These are phyloP conservation scores for Xylaria curta DNA, from an alignment of 495 filamentous ascomycete species.

Conservation along the genomic window DNA sequence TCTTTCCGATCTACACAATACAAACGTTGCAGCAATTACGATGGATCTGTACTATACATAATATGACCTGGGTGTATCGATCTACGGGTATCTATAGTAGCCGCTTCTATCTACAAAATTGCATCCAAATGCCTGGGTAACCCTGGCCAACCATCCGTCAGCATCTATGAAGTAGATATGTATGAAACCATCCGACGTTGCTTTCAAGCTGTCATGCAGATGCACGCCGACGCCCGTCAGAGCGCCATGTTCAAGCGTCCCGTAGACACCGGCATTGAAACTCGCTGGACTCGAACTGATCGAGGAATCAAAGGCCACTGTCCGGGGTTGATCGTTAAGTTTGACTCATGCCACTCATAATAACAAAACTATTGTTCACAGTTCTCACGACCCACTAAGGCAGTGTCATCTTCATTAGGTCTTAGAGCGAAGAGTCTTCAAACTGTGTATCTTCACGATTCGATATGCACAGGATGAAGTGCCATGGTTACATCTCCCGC, in stretches of 20 bases:
- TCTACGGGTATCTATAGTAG: neutral
- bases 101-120: neutral
- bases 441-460: neutral
- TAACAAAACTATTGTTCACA: neutral
- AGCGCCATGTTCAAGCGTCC: conserved; percentile 8
- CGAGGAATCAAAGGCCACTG: neutral
- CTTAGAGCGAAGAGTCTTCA: neutral
- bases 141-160: neutral
- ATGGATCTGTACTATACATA: neutral
- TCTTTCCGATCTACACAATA: neutral
- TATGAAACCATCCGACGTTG: conserved; percentile 5
- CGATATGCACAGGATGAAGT: neutral
- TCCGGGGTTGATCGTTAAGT: neutral
- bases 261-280: neutral
- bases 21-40: neutral
- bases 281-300: neutral
- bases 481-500: conserved; percentile 2
- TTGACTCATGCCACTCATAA: neutral
- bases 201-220: neutral
- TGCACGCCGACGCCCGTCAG: neutral
- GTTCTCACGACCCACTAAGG: neutral
- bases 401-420: neutral
- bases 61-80: neutral
- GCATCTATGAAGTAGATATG: neutral
- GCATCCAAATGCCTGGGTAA: neutral